These are phyloP conservation scores for Syzygium aromaticum DNA, from an alignment of 345 rosid genomes.

Conservation along the genomic window DNA sequence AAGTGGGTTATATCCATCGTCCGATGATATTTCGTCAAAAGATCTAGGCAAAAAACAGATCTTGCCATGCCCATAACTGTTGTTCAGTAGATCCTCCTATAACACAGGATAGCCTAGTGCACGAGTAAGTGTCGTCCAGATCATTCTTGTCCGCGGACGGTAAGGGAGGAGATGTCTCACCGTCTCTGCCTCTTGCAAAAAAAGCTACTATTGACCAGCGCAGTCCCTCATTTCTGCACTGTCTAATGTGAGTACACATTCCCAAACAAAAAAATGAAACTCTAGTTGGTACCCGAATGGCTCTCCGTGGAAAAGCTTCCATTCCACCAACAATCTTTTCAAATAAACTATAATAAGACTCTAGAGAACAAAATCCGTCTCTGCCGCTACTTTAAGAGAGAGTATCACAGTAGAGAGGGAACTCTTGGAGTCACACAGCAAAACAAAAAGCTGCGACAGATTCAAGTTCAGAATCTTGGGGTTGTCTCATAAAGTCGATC, in stretches of 20 bases:
- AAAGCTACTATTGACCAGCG: neutral
- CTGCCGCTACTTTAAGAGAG: neutral
- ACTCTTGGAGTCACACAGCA: neutral
- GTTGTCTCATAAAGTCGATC: neutral
- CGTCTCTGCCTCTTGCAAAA: neutral
- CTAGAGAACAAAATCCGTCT: neutral
- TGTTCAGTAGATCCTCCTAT: too few species aligned
- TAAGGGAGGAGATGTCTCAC: too few species aligned
- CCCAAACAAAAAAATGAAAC: neutral
- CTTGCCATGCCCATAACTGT: too few species aligned
- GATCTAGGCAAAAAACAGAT: too few species aligned
- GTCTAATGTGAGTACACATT: neutral
- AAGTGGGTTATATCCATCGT: neutral
- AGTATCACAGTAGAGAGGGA: neutral
- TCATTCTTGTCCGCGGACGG: too few species aligned
- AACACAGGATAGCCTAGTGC: too few species aligned
- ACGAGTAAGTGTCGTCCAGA: too few species aligned
- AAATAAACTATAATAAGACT: neutral
- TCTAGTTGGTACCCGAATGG: neutral
- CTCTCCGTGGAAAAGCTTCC: neutral
- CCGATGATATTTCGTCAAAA: too few species aligned
- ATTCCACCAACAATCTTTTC: neutral
- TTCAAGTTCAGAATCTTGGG: neutral
- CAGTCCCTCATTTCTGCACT: neutral
- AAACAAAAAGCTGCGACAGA: neutral